Percentiles rank a stretch among this genome's conserved stretches.
Conservation (phyloP, 306 rosid species). For the Sophora flavescens region DNA sequence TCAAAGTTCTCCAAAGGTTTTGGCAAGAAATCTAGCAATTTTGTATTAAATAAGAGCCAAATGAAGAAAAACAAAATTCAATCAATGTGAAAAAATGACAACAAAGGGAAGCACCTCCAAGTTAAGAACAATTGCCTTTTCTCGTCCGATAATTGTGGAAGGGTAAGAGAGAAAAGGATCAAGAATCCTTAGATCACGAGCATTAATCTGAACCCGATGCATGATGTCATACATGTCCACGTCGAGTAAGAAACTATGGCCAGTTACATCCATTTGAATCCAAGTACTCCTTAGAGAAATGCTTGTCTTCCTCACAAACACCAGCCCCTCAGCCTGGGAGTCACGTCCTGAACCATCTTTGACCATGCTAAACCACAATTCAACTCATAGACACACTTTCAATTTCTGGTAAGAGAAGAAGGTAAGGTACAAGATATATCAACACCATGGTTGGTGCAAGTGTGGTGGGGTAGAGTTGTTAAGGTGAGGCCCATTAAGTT, state of each 20-base stretch:
- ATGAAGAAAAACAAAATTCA: too few relatives aligned
- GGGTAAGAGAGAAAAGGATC: conserved; percentile 78
- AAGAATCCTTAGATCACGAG: conserved; percentile 78
- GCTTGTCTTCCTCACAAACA: conserved; percentile 58
- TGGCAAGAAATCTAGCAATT: too few relatives aligned
- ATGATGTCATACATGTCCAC: conserved; percentile 70
- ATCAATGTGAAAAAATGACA: background rate
- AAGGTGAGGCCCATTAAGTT: too few relatives aligned
- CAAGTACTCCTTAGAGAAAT: conserved; percentile 61
- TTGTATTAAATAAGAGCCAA: too few relatives aligned
- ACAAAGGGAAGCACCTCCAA: conserved; percentile 52
- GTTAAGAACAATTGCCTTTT: conserved; percentile 71
- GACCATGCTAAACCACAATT: conserved; percentile 43
- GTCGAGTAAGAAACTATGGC: conserved; percentile 57
- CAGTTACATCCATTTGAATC: conserved; percentile 59
- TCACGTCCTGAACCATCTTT: conserved; percentile 58
- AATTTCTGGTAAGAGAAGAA: too few relatives aligned
- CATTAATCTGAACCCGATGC: conserved; percentile 65
- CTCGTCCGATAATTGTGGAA: conserved; percentile 68
- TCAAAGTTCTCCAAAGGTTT: too few relatives aligned
- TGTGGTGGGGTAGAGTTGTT: too few relatives aligned
- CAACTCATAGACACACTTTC: too few relatives aligned
- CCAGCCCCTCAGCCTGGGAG: conserved; percentile 46
- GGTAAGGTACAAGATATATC: too few relatives aligned
- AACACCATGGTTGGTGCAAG: too few relatives aligned